phyloP scores from a whole-genome alignment of 2,329 filamentous ascomycete genomes.

The Aspergillus aculeatinus region DNA sequence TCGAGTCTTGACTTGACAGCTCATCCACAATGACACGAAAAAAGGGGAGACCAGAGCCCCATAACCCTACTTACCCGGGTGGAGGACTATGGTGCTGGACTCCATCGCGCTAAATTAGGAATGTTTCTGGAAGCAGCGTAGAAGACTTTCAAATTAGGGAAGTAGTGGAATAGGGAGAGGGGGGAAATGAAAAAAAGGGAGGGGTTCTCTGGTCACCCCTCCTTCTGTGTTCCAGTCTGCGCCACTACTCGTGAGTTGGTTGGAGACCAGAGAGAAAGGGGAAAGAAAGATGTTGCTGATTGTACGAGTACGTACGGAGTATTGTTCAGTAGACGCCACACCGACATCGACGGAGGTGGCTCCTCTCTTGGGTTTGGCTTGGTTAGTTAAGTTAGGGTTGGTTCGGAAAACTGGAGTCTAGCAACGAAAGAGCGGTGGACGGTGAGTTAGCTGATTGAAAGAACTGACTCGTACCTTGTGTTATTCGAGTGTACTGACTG shows the following conservation, averaged over 20 bases:
- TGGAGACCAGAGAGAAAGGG: background rate
- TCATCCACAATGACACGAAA: conserved; percentile 2
- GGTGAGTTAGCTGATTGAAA: background rate
- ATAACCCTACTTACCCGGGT: conserved; percentile 7
- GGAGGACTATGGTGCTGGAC: background rate
- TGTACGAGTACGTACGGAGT: background rate
- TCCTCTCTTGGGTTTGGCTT: background rate
- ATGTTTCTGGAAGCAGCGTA: conserved; percentile 26
- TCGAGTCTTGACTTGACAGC: background rate
- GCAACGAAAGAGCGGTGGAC: background rate
- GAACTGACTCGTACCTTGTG: background rate
- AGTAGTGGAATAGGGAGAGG: background rate
- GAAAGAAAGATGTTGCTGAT: background rate
- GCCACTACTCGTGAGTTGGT: background rate
- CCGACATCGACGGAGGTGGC: background rate
- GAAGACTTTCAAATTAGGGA: conserved; percentile 6
- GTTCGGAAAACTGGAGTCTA: background rate
- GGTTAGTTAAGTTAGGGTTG: background rate
- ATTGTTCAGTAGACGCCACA: background rate
- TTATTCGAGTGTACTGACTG: background rate
- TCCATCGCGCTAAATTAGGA: conserved; percentile 4
- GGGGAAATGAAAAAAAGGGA: background rate
- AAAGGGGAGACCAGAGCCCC: conserved; percentile 1
- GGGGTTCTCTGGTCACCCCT: background rate
- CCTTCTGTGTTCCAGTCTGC: background rate